Conservation (phyloP, 257 asterid species). For the Gentiana macrophylla region DNA sequence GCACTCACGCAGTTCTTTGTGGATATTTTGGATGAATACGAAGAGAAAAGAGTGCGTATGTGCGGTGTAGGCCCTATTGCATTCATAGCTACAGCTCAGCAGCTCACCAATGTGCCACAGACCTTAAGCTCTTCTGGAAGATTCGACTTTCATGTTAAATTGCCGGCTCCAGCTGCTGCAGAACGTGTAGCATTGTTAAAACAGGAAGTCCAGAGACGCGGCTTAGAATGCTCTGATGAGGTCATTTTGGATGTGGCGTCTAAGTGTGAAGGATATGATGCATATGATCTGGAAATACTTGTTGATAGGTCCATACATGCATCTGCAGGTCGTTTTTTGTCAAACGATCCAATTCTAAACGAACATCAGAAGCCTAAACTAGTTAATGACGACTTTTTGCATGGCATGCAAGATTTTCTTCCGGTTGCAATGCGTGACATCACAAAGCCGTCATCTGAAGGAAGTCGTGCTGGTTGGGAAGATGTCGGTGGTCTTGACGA, state of each 20-base stretch:
- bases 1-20: constrained; percentile 59
- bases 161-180: constrained; percentile 82
- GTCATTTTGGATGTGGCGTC: constrained; percentile 62
- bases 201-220: constrained; percentile 74
- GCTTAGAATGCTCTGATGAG: constrained; percentile 71
- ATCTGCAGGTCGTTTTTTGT: constrained; percentile 65
- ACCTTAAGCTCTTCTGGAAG: constrained; percentile 92
- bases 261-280: constrained; percentile 97
- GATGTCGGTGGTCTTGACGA: constrained; percentile 98
- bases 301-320: constrained; percentile 90
- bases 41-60: constrained; percentile 45
- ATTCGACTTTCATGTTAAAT: constrained; percentile 84
- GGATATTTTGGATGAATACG: constrained; percentile 86
- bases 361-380: constrained; percentile 41
- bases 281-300: constrained; percentile 96
- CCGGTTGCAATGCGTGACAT: constrained; percentile 98
- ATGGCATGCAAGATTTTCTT: constrained; percentile 79
- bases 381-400: constrained; percentile 59
- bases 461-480: constrained; percentile 86
- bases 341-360: constrained; percentile 28
- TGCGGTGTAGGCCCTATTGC: constrained; percentile 90
- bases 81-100: constrained; percentile 73
- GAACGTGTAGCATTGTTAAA: constrained; percentile 77
- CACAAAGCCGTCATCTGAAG: constrained; percentile 68
- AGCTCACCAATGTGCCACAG: constrained; percentile 73